Base-by-base conservation (phyloP, 495 filamentous ascomycete species). In the Barbatosphaeria neglecta region DNA sequence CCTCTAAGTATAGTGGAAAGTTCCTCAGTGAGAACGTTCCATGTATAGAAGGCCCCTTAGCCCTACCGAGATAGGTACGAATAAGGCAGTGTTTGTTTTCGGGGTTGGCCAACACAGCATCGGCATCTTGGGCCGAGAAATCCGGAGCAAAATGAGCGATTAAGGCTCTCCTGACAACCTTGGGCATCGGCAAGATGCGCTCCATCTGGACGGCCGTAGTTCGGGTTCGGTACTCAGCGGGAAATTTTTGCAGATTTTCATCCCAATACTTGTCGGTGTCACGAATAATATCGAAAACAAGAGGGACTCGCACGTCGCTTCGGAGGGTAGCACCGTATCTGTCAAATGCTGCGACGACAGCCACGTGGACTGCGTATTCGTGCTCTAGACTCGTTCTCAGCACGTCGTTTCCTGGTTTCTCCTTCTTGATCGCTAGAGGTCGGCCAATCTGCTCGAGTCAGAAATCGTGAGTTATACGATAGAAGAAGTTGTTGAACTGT, bases 61-160 rank as follows among this genome's bases (percentile, higher is more conserved):
- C 37, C 23, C 33, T 58, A 0, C 57, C 57, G 6, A 60, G 55
- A 23, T 58, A 60, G 2, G 52, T 27, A 1, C 57, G 41, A 0
- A 48, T 41, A 4, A 60, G 49, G 45, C 58, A 64, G 37, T 64
- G 46, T 37, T 59, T 52, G 35, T 64, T 61, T 24, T 46, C 39
- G 8, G 23, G 31, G 22, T 55, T 43, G n/a, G 55, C 41, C 17
- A 51, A 46, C 5, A 57, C 53, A 19, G 48, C 31, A 42, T 53
- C 20, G 19, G 51, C 41, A 6, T 49, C 16, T 0, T 20, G 18
- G 6, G 41, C 19, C 44, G 51, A 48, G n/a, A 41, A 22, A 42
- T 50, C 27, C 16, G 57, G 59, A 40, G 53, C 57, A 40, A 50
- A 38, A 1, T 53, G 37, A 23, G 18, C 27, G 20, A 57, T 54